phyloP scores from a whole-genome alignment of 805 yeast species.

The Yamadazyma endophytica region DNA sequence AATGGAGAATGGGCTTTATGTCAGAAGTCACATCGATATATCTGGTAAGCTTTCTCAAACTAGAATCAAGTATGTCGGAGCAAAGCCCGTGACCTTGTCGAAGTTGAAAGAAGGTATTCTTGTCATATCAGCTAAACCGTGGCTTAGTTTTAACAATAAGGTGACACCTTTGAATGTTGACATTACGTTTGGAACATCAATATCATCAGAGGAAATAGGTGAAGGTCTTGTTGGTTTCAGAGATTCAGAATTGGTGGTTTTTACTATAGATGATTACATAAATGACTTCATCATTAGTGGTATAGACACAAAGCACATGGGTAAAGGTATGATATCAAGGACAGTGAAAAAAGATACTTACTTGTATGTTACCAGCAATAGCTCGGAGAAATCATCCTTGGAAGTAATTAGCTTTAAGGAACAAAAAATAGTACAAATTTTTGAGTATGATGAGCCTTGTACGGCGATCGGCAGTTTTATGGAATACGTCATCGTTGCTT shows the following conservation, averaged over 20 bases:
- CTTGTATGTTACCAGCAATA: constrained; percentile 45
- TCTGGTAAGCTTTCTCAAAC: constrained; percentile 62
- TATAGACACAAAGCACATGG: constrained; percentile 45
- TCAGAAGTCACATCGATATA: constrained; percentile 41
- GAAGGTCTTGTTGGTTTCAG: constrained; percentile 63
- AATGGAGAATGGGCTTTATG: constrained; percentile 77
- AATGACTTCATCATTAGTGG: constrained; percentile 24
- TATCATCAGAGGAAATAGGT: constrained; percentile 59
- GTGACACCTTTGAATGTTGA: constrained; percentile 44
- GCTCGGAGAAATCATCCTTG: constrained; percentile 43
- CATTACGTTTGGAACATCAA: constrained; percentile 46
- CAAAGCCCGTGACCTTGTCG: constrained; percentile 53
- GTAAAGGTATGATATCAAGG: constrained; percentile 35
- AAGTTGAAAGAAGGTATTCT: constrained; percentile 32
- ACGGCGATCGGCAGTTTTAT: too few relatives aligned
- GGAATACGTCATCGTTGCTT: too few relatives aligned
- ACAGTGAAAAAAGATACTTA: constrained; percentile 18
- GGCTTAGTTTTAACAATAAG: constrained; percentile 41
- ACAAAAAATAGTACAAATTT: constrained; percentile 32
- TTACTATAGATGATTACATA: constrained; percentile 43
- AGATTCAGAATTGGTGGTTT: constrained; percentile 49
- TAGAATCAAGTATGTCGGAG: constrained; percentile 69
- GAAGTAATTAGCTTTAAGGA: constrained; percentile 41
- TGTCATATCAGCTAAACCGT: constrained; percentile 52
- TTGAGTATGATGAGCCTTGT: constrained; percentile 44